These are phyloP conservation scores for Kuraishia floccosa DNA, from an alignment of 805 yeast species.

Conservation along the genomic window DNA sequence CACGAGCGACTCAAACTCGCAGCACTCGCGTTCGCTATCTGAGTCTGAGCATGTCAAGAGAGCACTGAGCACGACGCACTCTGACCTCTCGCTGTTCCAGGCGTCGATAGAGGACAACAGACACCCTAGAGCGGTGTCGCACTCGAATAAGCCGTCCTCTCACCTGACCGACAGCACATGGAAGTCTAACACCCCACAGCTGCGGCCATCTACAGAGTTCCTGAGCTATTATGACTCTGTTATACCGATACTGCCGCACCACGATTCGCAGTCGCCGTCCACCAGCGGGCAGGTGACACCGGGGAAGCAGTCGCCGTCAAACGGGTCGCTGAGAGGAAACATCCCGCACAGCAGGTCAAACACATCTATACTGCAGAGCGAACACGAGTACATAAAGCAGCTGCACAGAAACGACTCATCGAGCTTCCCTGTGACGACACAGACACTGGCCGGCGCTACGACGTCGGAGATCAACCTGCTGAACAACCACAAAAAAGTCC, in stretches of 20 bases:
- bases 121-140: no score
- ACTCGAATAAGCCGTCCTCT: background rate
- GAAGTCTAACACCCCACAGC: constrained; percentile 10
- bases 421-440: constrained; percentile 17
- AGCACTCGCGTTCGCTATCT: no score
- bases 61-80: no score
- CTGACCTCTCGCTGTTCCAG: background rate
- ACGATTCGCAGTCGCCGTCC: background rate
- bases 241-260: no score
- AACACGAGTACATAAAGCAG: constrained; percentile 13
- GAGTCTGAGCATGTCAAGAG: no score
- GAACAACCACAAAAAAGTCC: constrained; percentile 10
- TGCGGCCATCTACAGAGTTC: constrained; percentile 8
- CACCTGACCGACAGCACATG: background rate
- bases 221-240: no score
- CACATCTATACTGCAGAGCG: background rate
- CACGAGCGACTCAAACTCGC: background rate
- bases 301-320: background rate
- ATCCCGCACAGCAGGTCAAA: background rate
- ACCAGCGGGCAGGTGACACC: background rate
- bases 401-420: constrained; percentile 19
- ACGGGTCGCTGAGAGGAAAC: background rate
- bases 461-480: constrained; percentile 15
- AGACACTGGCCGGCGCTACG: constrained; percentile 11
- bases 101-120: background rate